Percentiles rank a stretch among this genome's conserved stretches.
Conservation (phyloP, 2,329 filamentous ascomycete genomes). For the Hypoxylon sp. region DNA sequence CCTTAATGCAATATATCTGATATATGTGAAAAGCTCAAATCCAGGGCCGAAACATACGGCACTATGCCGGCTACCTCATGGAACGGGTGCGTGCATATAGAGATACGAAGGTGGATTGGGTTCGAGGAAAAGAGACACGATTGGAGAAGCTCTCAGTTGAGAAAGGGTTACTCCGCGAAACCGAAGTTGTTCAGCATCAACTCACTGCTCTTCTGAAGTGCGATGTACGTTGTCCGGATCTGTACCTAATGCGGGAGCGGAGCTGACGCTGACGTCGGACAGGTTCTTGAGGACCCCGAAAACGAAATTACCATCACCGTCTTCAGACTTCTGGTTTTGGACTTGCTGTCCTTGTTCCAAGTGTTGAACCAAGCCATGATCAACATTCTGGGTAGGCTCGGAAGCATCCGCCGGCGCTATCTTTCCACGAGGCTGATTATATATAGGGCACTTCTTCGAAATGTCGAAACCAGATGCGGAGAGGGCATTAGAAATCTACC, state of each 20-base stretch:
- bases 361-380: slow-evolving; percentile 98
- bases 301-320: slow-evolving; percentile 97
- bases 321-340: slow-evolving; percentile 90
- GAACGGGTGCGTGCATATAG: slow-evolving; percentile 85
- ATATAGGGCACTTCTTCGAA: slow-evolving; percentile 92
- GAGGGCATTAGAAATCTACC: slow-evolving; percentile 90
- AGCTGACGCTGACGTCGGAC: slow-evolving; percentile 39
- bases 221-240: slow-evolving; percentile 72
- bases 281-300: slow-evolving; percentile 91
- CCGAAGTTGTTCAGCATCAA: slow-evolving; percentile 89
- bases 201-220: slow-evolving; percentile 88
- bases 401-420: background rate
- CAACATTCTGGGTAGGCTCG: slow-evolving; percentile 84
- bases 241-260: slow-evolving; percentile 7
- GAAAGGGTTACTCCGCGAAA: slow-evolving; percentile 92
- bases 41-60: slow-evolving; percentile 92
- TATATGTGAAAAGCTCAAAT: slow-evolving; percentile 77
- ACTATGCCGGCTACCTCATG: slow-evolving; percentile 88
- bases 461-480: slow-evolving; percentile 96
- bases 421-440: slow-evolving; percentile 35
- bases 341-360: slow-evolving; percentile 90
- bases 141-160: slow-evolving; percentile 89
- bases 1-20: slow-evolving; percentile 40
- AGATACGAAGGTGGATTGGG: slow-evolving; percentile 90
- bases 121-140: slow-evolving; percentile 82